Conservation (phyloP, 2,329 filamentous ascomycete species). For the Exophiala oligosperma region DNA sequence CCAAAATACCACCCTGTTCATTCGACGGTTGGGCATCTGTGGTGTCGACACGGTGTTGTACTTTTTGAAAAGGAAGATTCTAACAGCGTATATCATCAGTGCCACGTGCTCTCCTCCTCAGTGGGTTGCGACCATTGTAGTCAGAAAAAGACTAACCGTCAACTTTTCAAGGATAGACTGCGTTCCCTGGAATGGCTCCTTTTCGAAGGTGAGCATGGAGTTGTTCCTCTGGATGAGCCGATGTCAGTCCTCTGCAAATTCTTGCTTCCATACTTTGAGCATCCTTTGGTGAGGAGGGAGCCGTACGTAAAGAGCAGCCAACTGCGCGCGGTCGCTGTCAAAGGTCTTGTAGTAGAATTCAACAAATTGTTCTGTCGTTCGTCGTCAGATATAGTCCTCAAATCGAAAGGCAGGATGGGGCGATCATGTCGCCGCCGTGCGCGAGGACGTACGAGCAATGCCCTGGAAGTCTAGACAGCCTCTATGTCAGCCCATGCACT, state of each 20-base stretch:
- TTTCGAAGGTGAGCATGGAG: constrained; percentile 96
- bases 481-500: constrained; percentile 4
- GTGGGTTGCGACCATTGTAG: background rate
- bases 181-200: constrained; percentile 63
- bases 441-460: constrained; percentile 41
- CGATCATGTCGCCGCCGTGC: background rate
- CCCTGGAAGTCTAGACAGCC: constrained; percentile 36
- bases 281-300: background rate
- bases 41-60: constrained; percentile 74
- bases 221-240: constrained; percentile 61
- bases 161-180: constrained; percentile 76
- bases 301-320: constrained; percentile 79
- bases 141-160: constrained; percentile 53
- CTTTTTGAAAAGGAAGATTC: constrained; percentile 77
- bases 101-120: constrained; percentile 1
- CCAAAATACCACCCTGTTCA: constrained; percentile 67
- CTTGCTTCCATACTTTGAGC: background rate
- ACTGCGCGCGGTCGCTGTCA: constrained; percentile 66
- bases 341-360: constrained; percentile 89
- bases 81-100: constrained; percentile 39
- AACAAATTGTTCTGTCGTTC: constrained; percentile 74
- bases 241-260: constrained; percentile 13
- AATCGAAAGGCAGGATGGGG: background rate
- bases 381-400: constrained; percentile 20
- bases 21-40: constrained; percentile 79